These are phyloP conservation scores for Papiliotrema terrestris DNA, from an alignment of 1,284 basidiomycete genomes.

Conservation along the genomic window DNA sequence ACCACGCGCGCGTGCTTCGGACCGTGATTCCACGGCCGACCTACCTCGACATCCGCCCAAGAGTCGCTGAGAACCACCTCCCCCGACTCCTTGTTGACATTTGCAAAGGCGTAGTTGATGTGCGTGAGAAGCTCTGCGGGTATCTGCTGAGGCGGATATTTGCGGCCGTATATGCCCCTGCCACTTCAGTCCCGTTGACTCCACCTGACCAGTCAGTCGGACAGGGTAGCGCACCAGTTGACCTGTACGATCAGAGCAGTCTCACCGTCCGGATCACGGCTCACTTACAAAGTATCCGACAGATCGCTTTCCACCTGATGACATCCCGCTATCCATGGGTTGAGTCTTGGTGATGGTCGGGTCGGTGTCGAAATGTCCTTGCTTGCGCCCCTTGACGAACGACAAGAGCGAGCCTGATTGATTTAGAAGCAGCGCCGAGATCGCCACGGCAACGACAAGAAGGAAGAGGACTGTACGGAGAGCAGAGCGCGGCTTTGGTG, in stretches of 20 bases:
- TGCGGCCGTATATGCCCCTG: constrained; percentile 91
- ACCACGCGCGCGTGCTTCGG: background rate
- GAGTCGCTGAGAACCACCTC: constrained; percentile 67
- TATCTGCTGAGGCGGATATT: constrained; percentile 66
- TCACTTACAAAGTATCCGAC: constrained; percentile 37
- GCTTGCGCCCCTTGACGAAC: background rate
- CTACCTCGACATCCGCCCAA: constrained; percentile 77
- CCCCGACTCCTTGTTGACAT: constrained; percentile 66
- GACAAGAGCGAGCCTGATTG: background rate
- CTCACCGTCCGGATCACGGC: background rate
- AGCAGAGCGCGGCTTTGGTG: background rate
- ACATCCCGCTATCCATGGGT: too few species aligned
- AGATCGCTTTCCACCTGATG: constrained; percentile 3
- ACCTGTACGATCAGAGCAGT: constrained; percentile 4
- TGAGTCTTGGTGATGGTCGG: too few species aligned
- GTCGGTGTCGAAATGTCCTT: too few species aligned
- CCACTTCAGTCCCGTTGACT: background rate
- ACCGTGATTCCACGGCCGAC: background rate
- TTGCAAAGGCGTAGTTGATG: constrained; percentile 86
- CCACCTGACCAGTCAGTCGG: too few species aligned
- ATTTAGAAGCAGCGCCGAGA: background rate
- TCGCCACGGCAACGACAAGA: background rate
- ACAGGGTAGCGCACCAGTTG: constrained; percentile 11
- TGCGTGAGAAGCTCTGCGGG: constrained; percentile 69
- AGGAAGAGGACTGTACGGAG: background rate